A percentile compares a stretch with the other conserved stretches of the same genome.
Evolutionary conservation across 192 early-diverging fungal species (phyloP).

Genomic region (Coemansia reversa): DNA sequence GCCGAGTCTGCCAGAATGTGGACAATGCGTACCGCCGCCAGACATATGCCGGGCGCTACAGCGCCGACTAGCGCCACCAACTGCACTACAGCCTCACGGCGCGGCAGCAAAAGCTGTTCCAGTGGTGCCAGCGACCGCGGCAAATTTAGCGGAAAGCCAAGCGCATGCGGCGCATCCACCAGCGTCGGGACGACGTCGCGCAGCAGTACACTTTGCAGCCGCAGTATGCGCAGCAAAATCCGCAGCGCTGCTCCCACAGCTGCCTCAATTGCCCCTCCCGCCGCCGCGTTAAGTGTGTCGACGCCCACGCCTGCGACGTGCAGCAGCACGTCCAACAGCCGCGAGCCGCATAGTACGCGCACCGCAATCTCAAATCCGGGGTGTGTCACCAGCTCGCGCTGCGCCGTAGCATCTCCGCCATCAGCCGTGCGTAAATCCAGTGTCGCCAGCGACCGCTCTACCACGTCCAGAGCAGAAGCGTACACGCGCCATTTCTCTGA

Average conservation of each 20-base stretch:
- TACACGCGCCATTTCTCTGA: conserved; percentile 78
- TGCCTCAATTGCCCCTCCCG: conserved; percentile 29
- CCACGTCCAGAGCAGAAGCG: conserved; percentile 59
- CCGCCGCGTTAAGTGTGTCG: conserved; percentile 56
- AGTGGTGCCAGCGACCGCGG: conserved; percentile 65
- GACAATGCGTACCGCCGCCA: conserved; percentile 70
- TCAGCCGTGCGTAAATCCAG: conserved; percentile 63
- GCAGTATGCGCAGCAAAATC: conserved; percentile 66
- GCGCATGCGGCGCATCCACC: conserved; percentile 44
- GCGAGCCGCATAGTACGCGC: conserved; percentile 73
- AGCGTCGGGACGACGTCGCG: conserved; percentile 63
- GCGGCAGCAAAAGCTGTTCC: conserved; percentile 77
- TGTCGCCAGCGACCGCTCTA: conserved; percentile 76
- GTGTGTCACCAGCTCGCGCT: conserved; percentile 61
- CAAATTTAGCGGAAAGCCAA: conserved; percentile 53
- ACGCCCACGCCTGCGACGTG: conserved; percentile 63
- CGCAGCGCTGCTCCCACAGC: conserved; percentile 53
- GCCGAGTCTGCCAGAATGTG: conserved; percentile 69
- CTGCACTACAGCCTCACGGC: conserved; percentile 64
- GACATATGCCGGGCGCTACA: conserved; percentile 68
- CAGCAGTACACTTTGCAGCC: conserved; percentile 74
- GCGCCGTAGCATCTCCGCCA: conserved; percentile 11
- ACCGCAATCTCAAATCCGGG: conserved; percentile 85
- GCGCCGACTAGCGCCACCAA: conserved; percentile 72
- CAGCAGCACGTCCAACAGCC: conserved; percentile 69